Evolutionary conservation across 345 rosid species (phyloP).

Genomic region (Angophora floribunda): DNA sequence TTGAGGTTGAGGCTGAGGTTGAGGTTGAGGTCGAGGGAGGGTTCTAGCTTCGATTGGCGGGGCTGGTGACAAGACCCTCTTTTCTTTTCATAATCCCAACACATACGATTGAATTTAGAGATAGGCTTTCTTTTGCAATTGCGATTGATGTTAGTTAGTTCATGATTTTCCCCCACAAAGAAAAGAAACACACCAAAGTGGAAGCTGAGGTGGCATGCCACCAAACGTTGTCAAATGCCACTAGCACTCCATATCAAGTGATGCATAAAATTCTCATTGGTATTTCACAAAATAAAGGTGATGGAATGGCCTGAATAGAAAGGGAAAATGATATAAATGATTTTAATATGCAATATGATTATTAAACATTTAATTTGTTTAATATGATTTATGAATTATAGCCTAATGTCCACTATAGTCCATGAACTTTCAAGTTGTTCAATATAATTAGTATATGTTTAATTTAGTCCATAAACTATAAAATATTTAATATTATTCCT

Average conservation of each 20-base stretch:
- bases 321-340: no score
- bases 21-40: no score
- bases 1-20: no score
- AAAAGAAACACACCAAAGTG: neutral
- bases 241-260: neutral
- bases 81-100: neutral
- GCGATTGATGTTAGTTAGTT: neutral
- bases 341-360: accelerated
- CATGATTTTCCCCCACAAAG: neutral
- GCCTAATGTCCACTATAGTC: accelerated
- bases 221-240: neutral
- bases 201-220: neutral
- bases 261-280: neutral
- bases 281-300: neutral
- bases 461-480: no score
- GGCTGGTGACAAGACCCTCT: neutral
- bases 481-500: no score
- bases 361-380: accelerated
- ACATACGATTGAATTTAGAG: neutral
- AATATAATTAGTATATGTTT: no score
- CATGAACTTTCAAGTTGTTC: no score
- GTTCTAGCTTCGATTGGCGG: neutral
- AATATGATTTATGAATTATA: accelerated
- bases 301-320: no score
- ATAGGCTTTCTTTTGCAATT: neutral